Conservation (phyloP, 805 yeast genomes). For the Yamadazyma tumulicola region DNA sequence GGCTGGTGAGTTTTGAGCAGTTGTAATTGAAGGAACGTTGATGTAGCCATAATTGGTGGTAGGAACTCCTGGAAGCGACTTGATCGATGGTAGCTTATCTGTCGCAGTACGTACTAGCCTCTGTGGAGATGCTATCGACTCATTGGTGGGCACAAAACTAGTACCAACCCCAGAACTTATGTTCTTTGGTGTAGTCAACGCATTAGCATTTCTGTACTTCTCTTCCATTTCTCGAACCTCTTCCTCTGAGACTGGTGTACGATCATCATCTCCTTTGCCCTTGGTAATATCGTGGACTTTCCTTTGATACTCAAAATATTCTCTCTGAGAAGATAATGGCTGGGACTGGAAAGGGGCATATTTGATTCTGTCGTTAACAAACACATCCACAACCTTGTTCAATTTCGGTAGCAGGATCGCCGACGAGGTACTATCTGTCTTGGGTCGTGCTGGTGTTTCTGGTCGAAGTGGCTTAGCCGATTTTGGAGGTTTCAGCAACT, state of each 20-base stretch:
- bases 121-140: neutral
- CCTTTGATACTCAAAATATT: slow-evolving; percentile 25
- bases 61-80: too few relatives aligned
- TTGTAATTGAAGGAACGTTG: neutral
- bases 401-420: too few relatives aligned
- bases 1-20: neutral
- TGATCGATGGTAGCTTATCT: neutral
- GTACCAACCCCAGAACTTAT: neutral
- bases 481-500: too few relatives aligned
- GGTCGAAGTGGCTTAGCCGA: too few relatives aligned
- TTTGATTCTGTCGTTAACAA: slow-evolving; percentile 42
- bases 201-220: slow-evolving; percentile 14
- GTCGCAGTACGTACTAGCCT: neutral
- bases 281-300: slow-evolving; percentile 1
- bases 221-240: slow-evolving; percentile 31
- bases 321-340: slow-evolving; percentile 48
- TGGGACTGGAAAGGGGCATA: slow-evolving; percentile 50
- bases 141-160: neutral
- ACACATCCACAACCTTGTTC: slow-evolving; percentile 45
- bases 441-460: too few relatives aligned
- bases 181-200: too few relatives aligned
- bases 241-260: slow-evolving; percentile 26
- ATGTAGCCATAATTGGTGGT: neutral
- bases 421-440: too few relatives aligned
- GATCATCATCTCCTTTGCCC: slow-evolving; percentile 13